Percentiles rank a stretch among this genome's conserved stretches.
Evolutionary conservation across 148 eudicot species (phyloP).

Genomic region (Gaultheria prostrata): DNA sequence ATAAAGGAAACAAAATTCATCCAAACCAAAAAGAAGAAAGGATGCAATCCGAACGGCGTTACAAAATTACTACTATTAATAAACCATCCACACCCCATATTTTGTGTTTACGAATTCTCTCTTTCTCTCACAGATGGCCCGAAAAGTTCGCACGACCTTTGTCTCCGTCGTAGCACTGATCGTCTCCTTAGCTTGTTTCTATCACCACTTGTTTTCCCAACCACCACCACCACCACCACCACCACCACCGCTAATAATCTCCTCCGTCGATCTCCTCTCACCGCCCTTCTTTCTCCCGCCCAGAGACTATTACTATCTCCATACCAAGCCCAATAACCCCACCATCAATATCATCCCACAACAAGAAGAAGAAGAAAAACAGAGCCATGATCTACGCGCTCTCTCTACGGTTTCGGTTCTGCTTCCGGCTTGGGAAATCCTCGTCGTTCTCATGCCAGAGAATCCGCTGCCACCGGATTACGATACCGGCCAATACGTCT

Average conservation of each 20-base stretch:
- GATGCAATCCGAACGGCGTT: too few relatives aligned
- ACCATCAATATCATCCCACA: constrained; percentile 7
- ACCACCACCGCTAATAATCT: too few relatives aligned
- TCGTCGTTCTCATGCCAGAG: constrained; percentile 40
- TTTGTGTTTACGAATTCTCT: background rate
- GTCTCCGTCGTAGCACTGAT: constrained; percentile 18
- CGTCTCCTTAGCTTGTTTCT: constrained; percentile 23
- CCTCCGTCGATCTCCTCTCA: background rate
- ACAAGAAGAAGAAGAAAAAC: background rate
- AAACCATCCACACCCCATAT: background rate
- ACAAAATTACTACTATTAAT: background rate
- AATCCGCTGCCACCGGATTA: background rate
- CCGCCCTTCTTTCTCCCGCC: background rate
- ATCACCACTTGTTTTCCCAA: constrained; percentile 13
- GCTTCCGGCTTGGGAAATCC: constrained; percentile 59
- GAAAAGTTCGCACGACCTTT: constrained; percentile 21
- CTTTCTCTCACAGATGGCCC: constrained; percentile 20
- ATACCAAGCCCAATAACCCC: constrained; percentile 10
- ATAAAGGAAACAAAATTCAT: too few relatives aligned
- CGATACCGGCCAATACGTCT: constrained; percentile 16
- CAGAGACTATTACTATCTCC: too few relatives aligned
- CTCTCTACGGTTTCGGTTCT: constrained; percentile 32
- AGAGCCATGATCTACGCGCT: background rate
- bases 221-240: too few relatives aligned
- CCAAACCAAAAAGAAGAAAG: too few relatives aligned